Evolutionary conservation across 768 basidiomycete species (phyloP).

Genomic region (Agaricus subrufescens): DNA sequence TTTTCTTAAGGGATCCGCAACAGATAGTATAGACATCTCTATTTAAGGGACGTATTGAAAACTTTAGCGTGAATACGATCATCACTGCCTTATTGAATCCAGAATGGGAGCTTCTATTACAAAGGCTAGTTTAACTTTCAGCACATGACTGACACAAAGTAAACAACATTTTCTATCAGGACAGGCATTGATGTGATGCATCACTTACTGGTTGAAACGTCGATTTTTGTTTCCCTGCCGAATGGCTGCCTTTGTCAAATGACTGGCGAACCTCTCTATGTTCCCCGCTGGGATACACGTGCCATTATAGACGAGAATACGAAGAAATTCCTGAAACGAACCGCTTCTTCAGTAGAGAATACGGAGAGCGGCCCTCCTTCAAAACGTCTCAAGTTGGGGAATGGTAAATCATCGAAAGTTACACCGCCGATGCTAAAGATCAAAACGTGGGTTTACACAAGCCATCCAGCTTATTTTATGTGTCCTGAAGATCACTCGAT

Average conservation of each 20-base stretch:
- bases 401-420: not conserved
- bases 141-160: not conserved
- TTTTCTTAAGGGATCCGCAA: not conserved
- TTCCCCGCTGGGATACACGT: slow-evolving; percentile 19
- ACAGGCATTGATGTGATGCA: slow-evolving; percentile 75
- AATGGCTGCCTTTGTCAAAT: slow-evolving; percentile 86
- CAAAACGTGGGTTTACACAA: not conserved
- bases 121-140: slow-evolving; percentile 38
- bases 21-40: not conserved
- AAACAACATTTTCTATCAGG: slow-evolving; percentile 30
- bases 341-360: not conserved
- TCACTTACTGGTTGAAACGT: slow-evolving; percentile 71
- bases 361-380: not conserved
- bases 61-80: slow-evolving; percentile 70
- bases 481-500: slow-evolving; percentile 20
- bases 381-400: slow-evolving; percentile 5
- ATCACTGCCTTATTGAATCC: slow-evolving; percentile 58
- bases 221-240: slow-evolving; percentile 70
- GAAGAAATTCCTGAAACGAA: slow-evolving; percentile 1
- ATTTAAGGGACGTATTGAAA: slow-evolving; percentile 32
- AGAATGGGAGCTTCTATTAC: slow-evolving; percentile 63
- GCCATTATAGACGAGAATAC: slow-evolving; percentile 8
- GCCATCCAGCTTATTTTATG: not conserved
- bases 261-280: slow-evolving; percentile 64
- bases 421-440: not conserved